Conservation (phyloP, 2,329 filamentous ascomycete genomes). For the Pezicula carpinea region DNA sequence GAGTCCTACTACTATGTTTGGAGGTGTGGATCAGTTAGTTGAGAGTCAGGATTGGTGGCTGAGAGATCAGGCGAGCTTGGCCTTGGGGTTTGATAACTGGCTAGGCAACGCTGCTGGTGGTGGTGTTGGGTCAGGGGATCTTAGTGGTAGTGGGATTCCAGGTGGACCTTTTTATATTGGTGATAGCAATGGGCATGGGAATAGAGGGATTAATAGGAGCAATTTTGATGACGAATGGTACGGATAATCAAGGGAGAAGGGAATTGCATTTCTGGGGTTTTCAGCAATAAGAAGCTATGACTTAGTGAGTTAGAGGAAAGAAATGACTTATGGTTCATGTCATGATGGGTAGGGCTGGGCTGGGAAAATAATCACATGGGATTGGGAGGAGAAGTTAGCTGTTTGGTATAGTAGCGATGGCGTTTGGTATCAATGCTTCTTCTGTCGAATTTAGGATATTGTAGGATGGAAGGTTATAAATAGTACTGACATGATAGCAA, state of each 20-base stretch:
- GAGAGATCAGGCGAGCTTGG: conserved; percentile 56
- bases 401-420: neutral
- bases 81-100: conserved; percentile 61
- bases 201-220: neutral
- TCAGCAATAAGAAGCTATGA: no score
- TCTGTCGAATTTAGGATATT: neutral
- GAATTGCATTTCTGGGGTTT: no score
- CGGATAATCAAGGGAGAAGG: neutral
- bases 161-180: no score
- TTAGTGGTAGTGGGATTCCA: neutral
- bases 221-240: conserved; percentile 1
- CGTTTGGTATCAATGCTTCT: neutral
- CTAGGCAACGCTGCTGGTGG: conserved; percentile 25
- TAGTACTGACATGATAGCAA: neutral
- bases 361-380: no score
- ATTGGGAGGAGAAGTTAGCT: neutral
- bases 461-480: neutral
- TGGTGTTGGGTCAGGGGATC: conserved; percentile 1
- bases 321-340: no score
- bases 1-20: conserved; percentile 48
- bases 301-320: no score
- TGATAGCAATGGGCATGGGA: neutral
- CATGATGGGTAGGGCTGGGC: no score
- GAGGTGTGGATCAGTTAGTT: conserved; percentile 54
- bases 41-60: conserved; percentile 64